These are phyloP conservation scores for Cystoderma amianthinum DNA, from an alignment of 768 basidiomycete genomes.

Conservation along the genomic window DNA sequence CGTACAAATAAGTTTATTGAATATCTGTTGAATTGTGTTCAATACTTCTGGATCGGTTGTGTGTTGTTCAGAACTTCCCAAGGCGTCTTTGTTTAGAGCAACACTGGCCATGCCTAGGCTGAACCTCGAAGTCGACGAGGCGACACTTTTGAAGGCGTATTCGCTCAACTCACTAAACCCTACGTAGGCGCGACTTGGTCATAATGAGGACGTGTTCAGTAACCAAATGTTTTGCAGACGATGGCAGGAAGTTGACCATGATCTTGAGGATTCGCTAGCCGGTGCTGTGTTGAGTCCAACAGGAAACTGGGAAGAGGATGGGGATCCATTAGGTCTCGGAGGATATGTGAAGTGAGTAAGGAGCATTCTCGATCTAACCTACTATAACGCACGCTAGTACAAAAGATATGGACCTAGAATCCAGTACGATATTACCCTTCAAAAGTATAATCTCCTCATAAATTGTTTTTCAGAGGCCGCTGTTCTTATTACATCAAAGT, in stretches of 20 bases:
- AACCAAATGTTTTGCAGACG: conserved; percentile 34
- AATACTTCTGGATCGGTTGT: no score
- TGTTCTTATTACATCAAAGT: conserved; percentile 83
- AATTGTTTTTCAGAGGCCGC: conserved; percentile 61
- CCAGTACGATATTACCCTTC: conserved; percentile 44
- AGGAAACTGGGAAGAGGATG: conserved; percentile 50
- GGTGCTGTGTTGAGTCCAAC: conserved; percentile 54
- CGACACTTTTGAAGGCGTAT: conserved; percentile 80
- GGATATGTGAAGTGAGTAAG: conserved; percentile 44
- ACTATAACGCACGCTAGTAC: conserved; percentile 28
- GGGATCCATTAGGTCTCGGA: conserved; percentile 79
- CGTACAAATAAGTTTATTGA: no score
- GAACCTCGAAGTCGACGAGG: conserved; percentile 74
- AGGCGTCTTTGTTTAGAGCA: no score
- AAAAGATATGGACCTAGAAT: conserved; percentile 68
- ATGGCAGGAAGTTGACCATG: conserved; percentile 91
- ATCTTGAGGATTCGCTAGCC: conserved; percentile 69
- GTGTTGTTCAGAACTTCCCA: no score
- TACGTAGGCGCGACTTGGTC: conserved; percentile 35
- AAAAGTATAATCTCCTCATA: not conserved
- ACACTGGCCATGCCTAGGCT: conserved; percentile 55
- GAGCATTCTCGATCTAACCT: conserved; percentile 6
- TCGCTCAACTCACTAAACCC: conserved; percentile 74
- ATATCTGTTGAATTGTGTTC: no score
- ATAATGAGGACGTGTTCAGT: conserved; percentile 1